phyloP scores from a whole-genome alignment of 2,329 filamentous ascomycete genomes.

The Aspergillus sp. region DNA sequence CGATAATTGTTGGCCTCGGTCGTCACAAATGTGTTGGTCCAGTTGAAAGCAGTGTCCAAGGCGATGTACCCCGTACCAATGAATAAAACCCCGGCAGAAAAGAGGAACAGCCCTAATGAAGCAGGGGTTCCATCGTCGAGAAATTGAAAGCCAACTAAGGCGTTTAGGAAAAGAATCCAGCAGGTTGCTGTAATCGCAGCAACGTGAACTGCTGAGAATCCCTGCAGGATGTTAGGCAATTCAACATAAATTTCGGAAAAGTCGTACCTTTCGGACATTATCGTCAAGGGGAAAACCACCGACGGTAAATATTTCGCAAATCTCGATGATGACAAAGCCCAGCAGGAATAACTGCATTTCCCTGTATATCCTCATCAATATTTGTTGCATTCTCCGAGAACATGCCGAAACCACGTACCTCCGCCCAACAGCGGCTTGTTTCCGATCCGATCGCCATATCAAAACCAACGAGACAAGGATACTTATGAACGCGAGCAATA shows the following conservation, averaged over 20 bases:
- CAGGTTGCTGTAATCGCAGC: conserved; percentile 83
- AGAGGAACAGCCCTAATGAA: conserved; percentile 72
- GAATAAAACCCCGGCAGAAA: conserved; percentile 71
- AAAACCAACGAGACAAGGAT: conserved; percentile 68
- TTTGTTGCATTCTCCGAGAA: not conserved
- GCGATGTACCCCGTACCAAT: conserved; percentile 94
- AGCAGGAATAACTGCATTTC: conserved; percentile 95
- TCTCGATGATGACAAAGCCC: conserved; percentile 80
- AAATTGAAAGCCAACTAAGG: conserved; percentile 87
- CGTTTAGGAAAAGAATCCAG: conserved; percentile 92
- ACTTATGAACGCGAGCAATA: conserved; percentile 75
- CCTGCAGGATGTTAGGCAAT: conserved; percentile 49
- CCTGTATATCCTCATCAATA: conserved; percentile 49
- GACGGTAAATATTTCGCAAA: conserved; percentile 96
- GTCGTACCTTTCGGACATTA: conserved; percentile 67
- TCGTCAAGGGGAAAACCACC: conserved; percentile 78
- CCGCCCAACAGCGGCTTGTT: conserved; percentile 89
- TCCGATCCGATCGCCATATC: conserved; percentile 78
- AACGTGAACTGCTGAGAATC: conserved; percentile 86
- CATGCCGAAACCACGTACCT: conserved; percentile 57
- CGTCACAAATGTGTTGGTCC: conserved; percentile 74
- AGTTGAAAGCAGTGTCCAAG: conserved; percentile 85
- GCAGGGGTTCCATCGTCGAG: conserved; percentile 88
- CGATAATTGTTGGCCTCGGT: conserved; percentile 60
- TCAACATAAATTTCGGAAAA: not conserved